Evolutionary conservation across 176 grass and related monocot species (phyloP), one percentile per base, ranked within the genome.

Genomic region (Aegilops speltoides): DNA sequence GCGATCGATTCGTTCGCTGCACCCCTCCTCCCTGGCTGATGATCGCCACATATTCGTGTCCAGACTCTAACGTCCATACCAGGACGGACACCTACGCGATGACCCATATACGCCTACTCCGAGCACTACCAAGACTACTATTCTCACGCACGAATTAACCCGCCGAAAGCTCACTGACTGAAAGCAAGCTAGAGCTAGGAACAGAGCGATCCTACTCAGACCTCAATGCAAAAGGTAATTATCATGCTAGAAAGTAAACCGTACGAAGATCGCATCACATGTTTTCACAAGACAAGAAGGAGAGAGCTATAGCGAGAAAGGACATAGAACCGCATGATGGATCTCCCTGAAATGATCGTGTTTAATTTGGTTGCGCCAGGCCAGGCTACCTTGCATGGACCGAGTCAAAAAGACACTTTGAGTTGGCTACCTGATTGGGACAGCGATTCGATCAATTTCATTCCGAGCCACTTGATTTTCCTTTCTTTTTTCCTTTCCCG

Each of bases 291-390:
- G 73, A 46, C 45, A 46, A 48, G 8, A 10, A 59, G 56, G 56
- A 59, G 17, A 8, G 20, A 59, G 56, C 19, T 22, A 59, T 20
- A 8, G 19, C 56, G 8, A 59, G 56, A 20, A 22, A 59, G 19
- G 56, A 59, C 56, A 9, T 10, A 25, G 20, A 63, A 63, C 60
- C 22, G n/a, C n/a, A 63, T 63, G 56, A 59, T 22, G 56, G 60
- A 63, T 63, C n/a, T 63, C 60, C 45, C 73, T 76, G 73, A 32
- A 76, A 76, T 76, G 73, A 31, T 31, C 2, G 43, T 76, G 73
- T 76, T 8, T 52, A 76, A 76, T 52, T 76, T 76, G 73, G 43
- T 76, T 52, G 70, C 72, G 13, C 24, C 3, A 4, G 41, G 23
- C 8, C 23, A 75, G 23, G 23, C 48, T 48, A 48, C 11, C 41